phyloP scores from a whole-genome alignment of 163 green algal species.

The Chlamydomonas reinhardtii region DNA sequence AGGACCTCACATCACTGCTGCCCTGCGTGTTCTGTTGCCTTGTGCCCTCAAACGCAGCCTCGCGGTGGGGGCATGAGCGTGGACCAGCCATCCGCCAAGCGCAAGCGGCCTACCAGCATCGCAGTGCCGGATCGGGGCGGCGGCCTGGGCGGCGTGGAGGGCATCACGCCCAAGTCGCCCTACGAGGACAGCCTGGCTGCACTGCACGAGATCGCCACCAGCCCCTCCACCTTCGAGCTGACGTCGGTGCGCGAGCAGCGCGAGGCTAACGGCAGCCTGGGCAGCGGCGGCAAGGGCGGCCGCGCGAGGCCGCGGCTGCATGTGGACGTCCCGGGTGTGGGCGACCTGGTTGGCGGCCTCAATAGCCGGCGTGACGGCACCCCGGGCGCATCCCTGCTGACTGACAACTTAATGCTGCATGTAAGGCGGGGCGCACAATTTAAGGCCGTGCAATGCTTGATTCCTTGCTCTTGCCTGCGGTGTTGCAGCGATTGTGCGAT shows the following conservation, averaged over 20 bases:
- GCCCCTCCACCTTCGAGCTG: slow-evolving; percentile 53
- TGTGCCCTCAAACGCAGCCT: no score
- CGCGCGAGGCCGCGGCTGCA: slow-evolving; percentile 28
- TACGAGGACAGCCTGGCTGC: slow-evolving; percentile 62
- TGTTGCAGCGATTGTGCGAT: no score
- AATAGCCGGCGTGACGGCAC: slow-evolving; percentile 29
- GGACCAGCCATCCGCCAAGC: slow-evolving; percentile 16
- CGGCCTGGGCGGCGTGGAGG: background rate
- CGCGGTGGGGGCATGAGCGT: no score
- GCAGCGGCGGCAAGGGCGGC: slow-evolving; percentile 7
- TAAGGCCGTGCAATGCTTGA: no score
- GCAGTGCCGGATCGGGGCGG: slow-evolving; percentile 16
- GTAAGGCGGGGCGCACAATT: background rate
- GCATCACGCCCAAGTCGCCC: slow-evolving; percentile 50
- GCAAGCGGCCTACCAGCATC: slow-evolving; percentile 32
- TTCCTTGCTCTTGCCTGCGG: no score
- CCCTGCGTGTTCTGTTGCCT: no score
- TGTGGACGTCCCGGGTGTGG: slow-evolving; percentile 23
- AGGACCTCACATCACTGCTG: no score
- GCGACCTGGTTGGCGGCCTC: background rate
- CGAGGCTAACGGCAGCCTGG: background rate
- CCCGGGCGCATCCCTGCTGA: slow-evolving; percentile 5
- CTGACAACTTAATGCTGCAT: slow-evolving; percentile 31
- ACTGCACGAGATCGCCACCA: slow-evolving; percentile 69
- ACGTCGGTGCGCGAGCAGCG: slow-evolving; percentile 17